Evolutionary conservation across 208 protist species (phyloP).

Genomic region (Naegleria gruberi): DNA sequence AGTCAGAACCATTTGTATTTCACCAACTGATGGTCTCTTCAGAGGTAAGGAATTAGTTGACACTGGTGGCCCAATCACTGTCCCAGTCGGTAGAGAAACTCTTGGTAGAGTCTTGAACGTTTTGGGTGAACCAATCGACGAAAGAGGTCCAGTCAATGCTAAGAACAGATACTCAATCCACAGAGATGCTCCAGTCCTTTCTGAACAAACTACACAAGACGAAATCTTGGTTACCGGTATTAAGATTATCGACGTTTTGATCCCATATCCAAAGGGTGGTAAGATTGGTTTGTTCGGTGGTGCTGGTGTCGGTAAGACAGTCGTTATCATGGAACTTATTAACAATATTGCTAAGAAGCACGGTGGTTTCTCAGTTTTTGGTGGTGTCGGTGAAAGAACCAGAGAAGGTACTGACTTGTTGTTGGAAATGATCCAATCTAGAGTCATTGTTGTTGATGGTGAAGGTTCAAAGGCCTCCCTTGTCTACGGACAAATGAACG

Average conservation of each 20-base stretch:
- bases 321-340: constrained; percentile 98
- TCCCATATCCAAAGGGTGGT: constrained; percentile 94
- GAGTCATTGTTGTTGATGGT: constrained; percentile 76
- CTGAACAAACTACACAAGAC: constrained; percentile 80
- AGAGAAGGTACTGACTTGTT: constrained; percentile 96
- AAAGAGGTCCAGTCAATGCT: constrained; percentile 84
- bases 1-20: constrained; percentile 95
- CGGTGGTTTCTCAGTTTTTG: constrained; percentile 97
- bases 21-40: constrained; percentile 91
- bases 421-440: constrained; percentile 94
- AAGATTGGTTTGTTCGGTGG: constrained; percentile 98
- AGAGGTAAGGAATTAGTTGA: constrained; percentile 84
- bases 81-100: constrained; percentile 86
- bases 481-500: constrained; percentile 99
- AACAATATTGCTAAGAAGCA: constrained; percentile 97
- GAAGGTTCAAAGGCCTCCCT: constrained; percentile 91
- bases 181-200: constrained; percentile 77
- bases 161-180: constrained; percentile 82
- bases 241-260: constrained; percentile 96
- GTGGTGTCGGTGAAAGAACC: constrained; percentile 94
- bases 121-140: constrained; percentile 95
- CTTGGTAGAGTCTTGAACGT: constrained; percentile 98
- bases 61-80: constrained; percentile 84
- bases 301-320: constrained; percentile 96
- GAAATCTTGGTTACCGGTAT: constrained; percentile 94